These are phyloP conservation scores for Cucurbita moschata DNA, from an alignment of 306 rosid species.

Conservation along the genomic window DNA sequence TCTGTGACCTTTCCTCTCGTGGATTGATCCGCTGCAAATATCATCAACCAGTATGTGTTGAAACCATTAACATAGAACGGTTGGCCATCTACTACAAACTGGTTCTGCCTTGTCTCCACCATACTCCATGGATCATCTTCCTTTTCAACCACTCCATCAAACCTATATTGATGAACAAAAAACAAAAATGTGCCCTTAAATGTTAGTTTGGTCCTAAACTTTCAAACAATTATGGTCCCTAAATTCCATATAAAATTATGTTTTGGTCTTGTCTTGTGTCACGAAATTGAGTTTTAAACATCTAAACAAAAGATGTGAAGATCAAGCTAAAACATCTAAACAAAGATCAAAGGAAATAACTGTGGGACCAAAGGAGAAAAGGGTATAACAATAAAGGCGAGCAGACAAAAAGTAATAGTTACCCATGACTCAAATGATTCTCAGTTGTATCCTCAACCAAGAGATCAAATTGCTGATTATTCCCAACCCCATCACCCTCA, in stretches of 20 bases:
- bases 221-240: neutral
- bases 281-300: neutral
- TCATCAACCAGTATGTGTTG: constrained; percentile 95
- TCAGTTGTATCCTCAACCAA: constrained; percentile 15
- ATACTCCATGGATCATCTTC: constrained; percentile 44
- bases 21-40: constrained; percentile 77
- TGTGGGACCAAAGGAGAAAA: neutral
- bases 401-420: neutral
- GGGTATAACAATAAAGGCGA: neutral
- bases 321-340: neutral
- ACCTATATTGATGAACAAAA: neutral
- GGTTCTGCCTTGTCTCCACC: constrained; percentile 82
- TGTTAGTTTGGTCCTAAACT: neutral
- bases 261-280: neutral
- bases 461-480: constrained; percentile 15
- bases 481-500: constrained; percentile 24
- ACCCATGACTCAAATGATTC: constrained; percentile 27
- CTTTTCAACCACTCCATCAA: constrained; percentile 2
- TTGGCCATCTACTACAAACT: constrained; percentile 55
- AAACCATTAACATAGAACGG: constrained; percentile 91
- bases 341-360: neutral
- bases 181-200: neutral
- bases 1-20: constrained; percentile 76
- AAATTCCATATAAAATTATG: neutral
- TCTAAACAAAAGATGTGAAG: neutral